These are phyloP conservation scores for Taphrina wiesneri DNA, from an alignment of 1,139 yeast genomes.

Conservation along the genomic window DNA sequence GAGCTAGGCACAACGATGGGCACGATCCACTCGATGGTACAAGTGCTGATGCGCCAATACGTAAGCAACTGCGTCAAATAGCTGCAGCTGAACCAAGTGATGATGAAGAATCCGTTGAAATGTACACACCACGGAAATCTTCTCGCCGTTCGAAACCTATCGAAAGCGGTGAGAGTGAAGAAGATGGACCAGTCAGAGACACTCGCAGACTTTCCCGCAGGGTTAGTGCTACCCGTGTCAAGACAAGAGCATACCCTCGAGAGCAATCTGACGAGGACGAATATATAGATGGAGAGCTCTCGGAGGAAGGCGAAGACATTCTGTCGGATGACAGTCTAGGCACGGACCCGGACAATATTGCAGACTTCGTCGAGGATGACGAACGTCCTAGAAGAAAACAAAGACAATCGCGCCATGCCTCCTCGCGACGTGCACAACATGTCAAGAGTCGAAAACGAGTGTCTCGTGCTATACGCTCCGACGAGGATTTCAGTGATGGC, in stretches of 20 bases:
- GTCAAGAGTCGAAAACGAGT: neutral
- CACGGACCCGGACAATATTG: neutral
- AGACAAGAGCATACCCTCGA: neutral
- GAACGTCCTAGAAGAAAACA: neutral
- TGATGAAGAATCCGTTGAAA: neutral
- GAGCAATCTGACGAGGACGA: constrained; percentile 14
- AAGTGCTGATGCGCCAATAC: neutral
- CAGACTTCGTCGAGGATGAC: constrained; percentile 15
- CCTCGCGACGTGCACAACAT: neutral
- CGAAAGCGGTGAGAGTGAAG: neutral
- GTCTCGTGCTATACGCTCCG: neutral
- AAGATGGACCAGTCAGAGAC: neutral
- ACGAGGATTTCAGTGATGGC: constrained; percentile 1
- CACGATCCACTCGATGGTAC: neutral
- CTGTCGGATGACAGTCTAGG: neutral
- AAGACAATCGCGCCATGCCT: neutral
- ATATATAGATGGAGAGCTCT: neutral
- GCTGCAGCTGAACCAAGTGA: neutral
- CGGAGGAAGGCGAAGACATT: neutral
- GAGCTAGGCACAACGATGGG: neutral
- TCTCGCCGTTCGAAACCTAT: neutral
- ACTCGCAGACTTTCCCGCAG: neutral
- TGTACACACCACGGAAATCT: neutral
- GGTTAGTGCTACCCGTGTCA: neutral
- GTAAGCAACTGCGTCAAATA: neutral